phyloP scores from a whole-genome alignment of 2,329 filamentous ascomycete genomes.

The Fusarium hostae region DNA sequence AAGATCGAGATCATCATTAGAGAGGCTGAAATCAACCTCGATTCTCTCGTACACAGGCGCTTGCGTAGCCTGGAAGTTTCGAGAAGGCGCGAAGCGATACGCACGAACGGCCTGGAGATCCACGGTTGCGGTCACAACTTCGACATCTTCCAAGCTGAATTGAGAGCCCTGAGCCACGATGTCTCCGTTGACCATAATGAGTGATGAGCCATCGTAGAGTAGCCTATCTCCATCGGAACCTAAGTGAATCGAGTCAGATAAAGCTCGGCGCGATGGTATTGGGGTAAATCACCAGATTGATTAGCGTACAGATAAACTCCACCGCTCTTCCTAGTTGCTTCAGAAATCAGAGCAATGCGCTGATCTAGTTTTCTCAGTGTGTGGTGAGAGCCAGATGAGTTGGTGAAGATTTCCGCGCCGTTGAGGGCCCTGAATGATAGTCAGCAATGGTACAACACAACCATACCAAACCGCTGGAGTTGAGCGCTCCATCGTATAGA shows the following conservation, averaged over 20 bases:
- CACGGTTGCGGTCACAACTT: slow-evolving; percentile 73
- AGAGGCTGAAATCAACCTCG: slow-evolving; percentile 44
- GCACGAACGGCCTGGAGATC: slow-evolving; percentile 77
- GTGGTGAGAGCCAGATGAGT: slow-evolving; percentile 58
- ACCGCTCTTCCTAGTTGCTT: slow-evolving; percentile 71
- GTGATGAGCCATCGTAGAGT: slow-evolving; percentile 65
- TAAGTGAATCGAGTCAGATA: not conserved
- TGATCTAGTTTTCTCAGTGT: slow-evolving; percentile 74
- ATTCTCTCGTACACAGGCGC: slow-evolving; percentile 35
- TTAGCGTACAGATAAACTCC: slow-evolving; percentile 65
- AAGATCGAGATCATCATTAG: slow-evolving; percentile 47
- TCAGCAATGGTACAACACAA: not conserved
- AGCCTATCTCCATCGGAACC: slow-evolving; percentile 68
- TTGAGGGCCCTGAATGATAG: slow-evolving; percentile 47
- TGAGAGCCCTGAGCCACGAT: slow-evolving; percentile 72
- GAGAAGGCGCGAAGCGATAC: slow-evolving; percentile 65
- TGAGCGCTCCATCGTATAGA: too few relatives aligned
- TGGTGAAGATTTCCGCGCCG: slow-evolving; percentile 78
- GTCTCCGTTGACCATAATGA: slow-evolving; percentile 71
- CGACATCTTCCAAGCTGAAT: slow-evolving; percentile 68
- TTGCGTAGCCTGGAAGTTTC: slow-evolving; percentile 66
- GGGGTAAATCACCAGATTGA: slow-evolving; percentile 34
- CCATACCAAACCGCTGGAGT: too few relatives aligned
- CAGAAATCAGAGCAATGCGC: slow-evolving; percentile 71
- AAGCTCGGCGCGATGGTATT: fast-evolving